Percentiles rank a stretch among this genome's conserved stretches.
Conservation (phyloP, 2,329 filamentous ascomycete species). For the Sclerotinia subarctica region DNA sequence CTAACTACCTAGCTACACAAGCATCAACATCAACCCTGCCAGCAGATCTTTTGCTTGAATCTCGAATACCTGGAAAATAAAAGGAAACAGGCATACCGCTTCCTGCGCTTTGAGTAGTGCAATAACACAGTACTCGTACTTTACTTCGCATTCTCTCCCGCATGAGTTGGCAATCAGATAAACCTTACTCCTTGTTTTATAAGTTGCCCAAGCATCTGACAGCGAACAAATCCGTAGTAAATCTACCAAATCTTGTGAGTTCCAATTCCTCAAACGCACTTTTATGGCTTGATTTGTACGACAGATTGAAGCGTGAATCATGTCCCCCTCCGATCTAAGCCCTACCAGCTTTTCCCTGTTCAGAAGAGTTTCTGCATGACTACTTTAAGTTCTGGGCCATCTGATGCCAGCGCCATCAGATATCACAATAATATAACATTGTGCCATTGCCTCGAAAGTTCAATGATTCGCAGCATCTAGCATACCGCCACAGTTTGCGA, state of each 20-base stretch:
- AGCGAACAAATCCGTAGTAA: slow-evolving; percentile 8
- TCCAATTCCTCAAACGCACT: neutral
- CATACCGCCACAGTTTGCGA: slow-evolving; percentile 2
- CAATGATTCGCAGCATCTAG: neutral
- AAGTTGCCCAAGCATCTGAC: slow-evolving; percentile 12
- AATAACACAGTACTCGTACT: neutral
- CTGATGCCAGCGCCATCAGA: slow-evolving; percentile 17
- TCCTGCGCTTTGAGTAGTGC: neutral
- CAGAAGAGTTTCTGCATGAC: slow-evolving; percentile 18
- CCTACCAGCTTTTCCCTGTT: slow-evolving; percentile 20
- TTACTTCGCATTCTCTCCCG: slow-evolving; percentile 1
- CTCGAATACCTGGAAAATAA: slow-evolving; percentile 18
- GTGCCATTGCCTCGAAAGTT: slow-evolving; percentile 13
- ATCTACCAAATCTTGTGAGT: slow-evolving; percentile 18
- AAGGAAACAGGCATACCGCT: slow-evolving; percentile 19
- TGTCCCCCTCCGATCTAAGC: slow-evolving; percentile 14
- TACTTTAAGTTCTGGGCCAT: slow-evolving; percentile 19
- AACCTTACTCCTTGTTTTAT: slow-evolving; percentile 21
- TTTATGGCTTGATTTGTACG: slow-evolving; percentile 7
- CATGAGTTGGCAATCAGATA: slow-evolving; percentile 17
- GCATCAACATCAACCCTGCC: slow-evolving; percentile 21
- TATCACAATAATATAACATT: slow-evolving; percentile 14
- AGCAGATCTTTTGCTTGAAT: slow-evolving; percentile 22
- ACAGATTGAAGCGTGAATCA: slow-evolving; percentile 13
- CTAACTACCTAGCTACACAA: neutral